Conservation (phyloP, 1,139 yeast genomes). For the Diutina rugosa region DNA sequence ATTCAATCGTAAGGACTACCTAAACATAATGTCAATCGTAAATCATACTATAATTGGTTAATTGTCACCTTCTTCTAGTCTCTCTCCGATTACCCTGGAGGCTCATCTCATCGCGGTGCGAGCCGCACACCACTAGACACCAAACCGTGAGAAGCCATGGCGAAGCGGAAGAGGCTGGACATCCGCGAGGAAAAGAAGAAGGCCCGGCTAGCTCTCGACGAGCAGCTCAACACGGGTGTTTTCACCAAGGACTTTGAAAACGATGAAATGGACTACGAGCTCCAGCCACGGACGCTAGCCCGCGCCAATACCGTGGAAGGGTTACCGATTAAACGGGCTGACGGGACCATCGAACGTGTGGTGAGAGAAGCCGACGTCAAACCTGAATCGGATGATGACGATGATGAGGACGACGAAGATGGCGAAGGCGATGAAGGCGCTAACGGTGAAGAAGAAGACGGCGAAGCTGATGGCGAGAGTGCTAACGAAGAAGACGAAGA, state of each 20-base stretch:
- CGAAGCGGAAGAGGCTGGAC: conserved; percentile 6
- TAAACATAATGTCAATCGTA: too few relatives aligned
- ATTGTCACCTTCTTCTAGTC: too few relatives aligned
- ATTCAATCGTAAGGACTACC: too few relatives aligned
- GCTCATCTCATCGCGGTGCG: conserved; percentile 2
- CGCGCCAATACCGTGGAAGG: conserved; percentile 42
- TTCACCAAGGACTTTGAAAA: conserved; percentile 36
- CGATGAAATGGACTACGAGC: conserved; percentile 60
- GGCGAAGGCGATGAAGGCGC: conserved; percentile 10
- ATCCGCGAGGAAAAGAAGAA: conserved; percentile 17
- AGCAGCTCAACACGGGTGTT: conserved; percentile 30
- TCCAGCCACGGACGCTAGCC: conserved; percentile 33
- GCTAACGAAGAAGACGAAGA: neutral
- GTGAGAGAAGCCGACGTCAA: conserved; percentile 19
- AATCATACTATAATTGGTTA: too few relatives aligned
- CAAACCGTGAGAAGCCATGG: conserved; percentile 3
- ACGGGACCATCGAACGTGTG: conserved; percentile 61
- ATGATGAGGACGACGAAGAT: conserved; percentile 7
- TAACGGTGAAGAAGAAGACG: neutral
- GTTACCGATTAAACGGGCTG: conserved; percentile 60
- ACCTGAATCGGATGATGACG: conserved; percentile 9
- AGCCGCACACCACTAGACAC: neutral
- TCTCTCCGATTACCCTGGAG: neutral
- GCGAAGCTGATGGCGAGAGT: neutral
- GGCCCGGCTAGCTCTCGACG: conserved; percentile 35